Conservation (phyloP, 129 eudicot genomes). For the Solidago caesia region DNA sequence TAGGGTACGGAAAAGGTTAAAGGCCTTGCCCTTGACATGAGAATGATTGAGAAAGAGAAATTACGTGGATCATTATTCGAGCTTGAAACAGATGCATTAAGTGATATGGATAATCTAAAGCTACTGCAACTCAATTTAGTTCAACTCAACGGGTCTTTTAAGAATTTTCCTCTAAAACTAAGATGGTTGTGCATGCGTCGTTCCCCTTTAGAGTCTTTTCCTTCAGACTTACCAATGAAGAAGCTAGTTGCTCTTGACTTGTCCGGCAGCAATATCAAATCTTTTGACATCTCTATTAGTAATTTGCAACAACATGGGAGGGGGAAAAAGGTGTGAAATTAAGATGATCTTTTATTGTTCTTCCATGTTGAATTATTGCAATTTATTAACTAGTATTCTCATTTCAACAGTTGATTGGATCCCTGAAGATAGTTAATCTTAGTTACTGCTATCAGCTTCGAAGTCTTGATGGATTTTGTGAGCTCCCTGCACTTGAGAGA, state of each 20-base stretch:
- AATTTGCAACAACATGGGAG: not conserved
- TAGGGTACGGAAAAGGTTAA: not conserved
- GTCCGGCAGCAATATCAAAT: not conserved
- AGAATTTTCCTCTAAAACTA: not conserved
- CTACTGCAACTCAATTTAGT: not conserved
- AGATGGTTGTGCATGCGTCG: not conserved
- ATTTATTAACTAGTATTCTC: not conserved
- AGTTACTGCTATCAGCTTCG: not conserved
- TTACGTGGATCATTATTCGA: not conserved
- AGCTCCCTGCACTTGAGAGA: not conserved
- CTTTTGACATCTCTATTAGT: not conserved
- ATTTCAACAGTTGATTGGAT: not conserved
- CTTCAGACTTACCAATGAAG: not conserved
- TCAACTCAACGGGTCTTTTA: not conserved
- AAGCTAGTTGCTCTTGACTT: not conserved
- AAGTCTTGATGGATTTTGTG: not conserved
- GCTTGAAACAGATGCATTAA: not conserved
- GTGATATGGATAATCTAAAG: not conserved
- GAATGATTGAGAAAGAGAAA: not conserved
- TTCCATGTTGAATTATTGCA: not conserved
- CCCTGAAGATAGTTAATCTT: not conserved
- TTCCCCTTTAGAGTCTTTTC: not conserved
- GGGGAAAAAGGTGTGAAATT: not conserved
- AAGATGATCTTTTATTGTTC: not conserved
- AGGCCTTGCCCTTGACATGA: not conserved